phyloP scores from a whole-genome alignment of 352 stramenopile genomes.

The Phytophthora pini region DNA sequence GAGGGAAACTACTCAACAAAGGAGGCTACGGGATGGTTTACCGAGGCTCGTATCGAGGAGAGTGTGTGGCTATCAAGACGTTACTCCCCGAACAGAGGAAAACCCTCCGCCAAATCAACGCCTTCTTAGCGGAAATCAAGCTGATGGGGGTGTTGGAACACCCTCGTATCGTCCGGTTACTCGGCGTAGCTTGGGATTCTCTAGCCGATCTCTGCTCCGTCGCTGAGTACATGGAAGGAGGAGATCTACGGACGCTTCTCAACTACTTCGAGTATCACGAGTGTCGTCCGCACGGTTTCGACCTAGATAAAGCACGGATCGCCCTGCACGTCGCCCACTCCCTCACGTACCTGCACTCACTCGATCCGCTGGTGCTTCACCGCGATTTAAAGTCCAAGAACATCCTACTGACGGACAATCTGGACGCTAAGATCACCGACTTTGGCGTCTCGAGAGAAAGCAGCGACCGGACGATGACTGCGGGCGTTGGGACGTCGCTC shows the following conservation, averaged over 20 bases:
- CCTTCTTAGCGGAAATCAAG: constrained; percentile 57
- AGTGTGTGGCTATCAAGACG: constrained; percentile 57
- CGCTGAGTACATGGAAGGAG: constrained; percentile 51
- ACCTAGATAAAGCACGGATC: constrained; percentile 43
- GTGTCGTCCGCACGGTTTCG: constrained; percentile 38
- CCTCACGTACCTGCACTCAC: constrained; percentile 54
- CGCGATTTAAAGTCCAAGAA: constrained; percentile 68
- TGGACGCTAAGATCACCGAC: constrained; percentile 53
- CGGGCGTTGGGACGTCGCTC: constrained; percentile 41
- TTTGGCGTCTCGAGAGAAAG: constrained; percentile 52
- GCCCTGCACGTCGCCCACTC: constrained; percentile 39
- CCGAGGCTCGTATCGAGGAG: constrained; percentile 39
- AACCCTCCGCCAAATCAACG: constrained; percentile 42
- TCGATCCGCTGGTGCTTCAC: constrained; percentile 47
- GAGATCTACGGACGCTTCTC: constrained; percentile 48
- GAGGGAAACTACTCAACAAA: constrained; percentile 31
- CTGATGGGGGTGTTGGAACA: constrained; percentile 53
- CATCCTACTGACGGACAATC: constrained; percentile 40
- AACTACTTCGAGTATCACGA: constrained; percentile 38
- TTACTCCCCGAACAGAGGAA: constrained; percentile 41
- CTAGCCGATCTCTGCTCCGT: constrained; percentile 51
- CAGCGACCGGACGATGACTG: constrained; percentile 43
- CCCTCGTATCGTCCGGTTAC: constrained; percentile 45
- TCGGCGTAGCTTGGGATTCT: constrained; percentile 60
- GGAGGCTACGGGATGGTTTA: constrained; percentile 64